A percentile compares a stretch with the other conserved stretches of the same genome.
These are phyloP conservation scores for Cordyceps cicadae DNA, from an alignment of 2,329 filamentous ascomycete genomes.

Conservation along the genomic window DNA sequence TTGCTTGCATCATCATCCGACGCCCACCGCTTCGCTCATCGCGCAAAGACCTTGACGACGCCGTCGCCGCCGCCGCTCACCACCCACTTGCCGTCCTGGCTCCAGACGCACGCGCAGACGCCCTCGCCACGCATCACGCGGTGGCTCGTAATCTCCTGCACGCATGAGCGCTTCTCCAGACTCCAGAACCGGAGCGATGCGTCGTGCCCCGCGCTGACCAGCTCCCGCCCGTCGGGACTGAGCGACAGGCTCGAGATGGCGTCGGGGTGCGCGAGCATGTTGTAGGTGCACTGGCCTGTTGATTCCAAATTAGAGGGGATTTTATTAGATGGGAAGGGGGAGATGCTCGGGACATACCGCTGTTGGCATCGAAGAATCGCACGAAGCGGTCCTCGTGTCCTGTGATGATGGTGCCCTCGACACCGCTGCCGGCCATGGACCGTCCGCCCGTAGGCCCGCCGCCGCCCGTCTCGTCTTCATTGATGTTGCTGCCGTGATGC, in stretches of 20 bases:
- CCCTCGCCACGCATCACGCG: slow-evolving; percentile 93
- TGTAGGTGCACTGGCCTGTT: slow-evolving; percentile 97
- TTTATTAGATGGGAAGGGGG: neutral
- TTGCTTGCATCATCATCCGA: neutral
- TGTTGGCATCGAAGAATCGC: slow-evolving; percentile 96
- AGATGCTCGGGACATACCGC: slow-evolving; percentile 57
- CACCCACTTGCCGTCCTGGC: slow-evolving; percentile 87
- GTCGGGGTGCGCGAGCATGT: slow-evolving; percentile 92
- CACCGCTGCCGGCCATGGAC: slow-evolving; percentile 60
- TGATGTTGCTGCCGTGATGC: slow-evolving; percentile 41
- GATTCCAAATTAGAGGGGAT: slow-evolving; percentile 12
- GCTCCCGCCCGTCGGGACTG: slow-evolving; percentile 85
- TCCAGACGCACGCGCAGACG: slow-evolving; percentile 91
- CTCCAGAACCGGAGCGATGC: slow-evolving; percentile 95
- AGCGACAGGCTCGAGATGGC: slow-evolving; percentile 87
- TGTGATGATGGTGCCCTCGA: slow-evolving; percentile 90
- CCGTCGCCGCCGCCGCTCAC: slow-evolving; percentile 92
- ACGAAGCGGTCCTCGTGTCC: slow-evolving; percentile 96
- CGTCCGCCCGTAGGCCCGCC: slow-evolving; percentile 71
- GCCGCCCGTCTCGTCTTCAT: slow-evolving; percentile 65
- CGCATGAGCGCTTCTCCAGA: slow-evolving; percentile 88
- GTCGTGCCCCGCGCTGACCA: slow-evolving; percentile 93
- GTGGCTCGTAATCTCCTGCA: slow-evolving; percentile 89
- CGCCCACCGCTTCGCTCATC: slow-evolving; percentile 25
- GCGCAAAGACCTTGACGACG: slow-evolving; percentile 82